phyloP scores from a whole-genome alignment of 257 asterid species.

The Galeopsis tetrahit region DNA sequence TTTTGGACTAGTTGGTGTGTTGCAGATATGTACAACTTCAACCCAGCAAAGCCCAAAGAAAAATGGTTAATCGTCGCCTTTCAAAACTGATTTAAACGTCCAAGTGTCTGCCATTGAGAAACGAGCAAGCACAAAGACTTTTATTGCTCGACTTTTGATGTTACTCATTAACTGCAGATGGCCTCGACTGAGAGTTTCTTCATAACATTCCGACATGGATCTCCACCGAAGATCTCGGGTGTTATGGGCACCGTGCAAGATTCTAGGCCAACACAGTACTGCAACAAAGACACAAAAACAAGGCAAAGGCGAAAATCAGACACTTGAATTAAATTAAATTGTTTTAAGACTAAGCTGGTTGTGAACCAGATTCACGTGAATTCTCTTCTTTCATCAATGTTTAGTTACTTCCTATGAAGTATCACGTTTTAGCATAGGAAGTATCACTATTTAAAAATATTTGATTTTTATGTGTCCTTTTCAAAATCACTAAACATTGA shows the following conservation, averaged over 20 bases:
- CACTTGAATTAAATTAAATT: background rate
- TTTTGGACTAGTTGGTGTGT: slow-evolving; percentile 55
- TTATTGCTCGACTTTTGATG: slow-evolving; percentile 10
- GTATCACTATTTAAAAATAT: no score
- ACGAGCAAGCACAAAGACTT: slow-evolving; percentile 15
- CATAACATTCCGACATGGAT: slow-evolving; percentile 88
- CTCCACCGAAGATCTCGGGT: slow-evolving; percentile 94
- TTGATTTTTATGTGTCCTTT: no score
- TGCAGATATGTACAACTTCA: slow-evolving; percentile 74
- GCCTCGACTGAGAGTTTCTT: slow-evolving; percentile 95
- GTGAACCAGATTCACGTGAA: no score
- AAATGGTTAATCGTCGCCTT: slow-evolving; percentile 33
- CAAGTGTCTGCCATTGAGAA: background rate
- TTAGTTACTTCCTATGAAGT: no score
- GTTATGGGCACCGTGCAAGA: slow-evolving; percentile 83
- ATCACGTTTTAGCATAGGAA: no score
- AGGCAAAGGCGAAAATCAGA: slow-evolving; percentile 16
- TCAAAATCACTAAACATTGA: no score
- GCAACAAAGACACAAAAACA: slow-evolving; percentile 32
- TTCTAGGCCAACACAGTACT: slow-evolving; percentile 84
- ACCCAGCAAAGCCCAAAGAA: slow-evolving; percentile 51
- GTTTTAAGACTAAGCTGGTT: no score
- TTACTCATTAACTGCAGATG: slow-evolving; percentile 64
- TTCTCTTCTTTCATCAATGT: no score
- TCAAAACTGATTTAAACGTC: slow-evolving; percentile 26